Conservation (phyloP, 1,284 basidiomycete genomes). For the Trametes pubescens region DNA sequence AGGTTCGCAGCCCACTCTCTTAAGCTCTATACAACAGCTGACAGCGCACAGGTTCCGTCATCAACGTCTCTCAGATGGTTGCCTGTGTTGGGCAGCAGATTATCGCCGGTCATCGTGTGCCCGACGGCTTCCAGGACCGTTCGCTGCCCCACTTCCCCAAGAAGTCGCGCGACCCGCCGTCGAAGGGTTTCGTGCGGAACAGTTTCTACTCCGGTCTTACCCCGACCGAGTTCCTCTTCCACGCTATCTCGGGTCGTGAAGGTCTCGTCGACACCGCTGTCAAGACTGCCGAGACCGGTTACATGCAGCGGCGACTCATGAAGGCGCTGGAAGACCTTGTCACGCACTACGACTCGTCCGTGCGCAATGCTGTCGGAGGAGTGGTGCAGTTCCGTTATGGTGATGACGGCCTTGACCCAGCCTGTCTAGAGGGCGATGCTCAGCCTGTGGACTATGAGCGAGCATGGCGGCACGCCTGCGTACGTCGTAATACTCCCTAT, state of each 20-base stretch:
- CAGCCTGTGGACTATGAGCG: slow-evolving; percentile 91
- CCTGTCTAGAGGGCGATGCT: slow-evolving; percentile 94
- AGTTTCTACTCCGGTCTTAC: slow-evolving; percentile 96
- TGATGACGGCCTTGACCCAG: slow-evolving; percentile 97
- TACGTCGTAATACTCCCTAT: slow-evolving; percentile 48
- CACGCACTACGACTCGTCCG: slow-evolving; percentile 97
- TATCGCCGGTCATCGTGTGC: slow-evolving; percentile 97
- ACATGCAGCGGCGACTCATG: slow-evolving; percentile 99
- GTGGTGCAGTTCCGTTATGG: slow-evolving; percentile 99
- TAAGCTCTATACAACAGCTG: slow-evolving; percentile 5
- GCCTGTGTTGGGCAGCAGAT: slow-evolving; percentile 99
- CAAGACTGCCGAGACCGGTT: slow-evolving; percentile 99
- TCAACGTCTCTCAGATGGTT: slow-evolving; percentile 99
- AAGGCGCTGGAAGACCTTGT: slow-evolving; percentile 98
- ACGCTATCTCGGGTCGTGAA: slow-evolving; percentile 98
- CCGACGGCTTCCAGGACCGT: slow-evolving; percentile 99
- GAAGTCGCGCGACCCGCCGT: slow-evolving; percentile 96
- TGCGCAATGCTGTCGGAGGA: slow-evolving; percentile 94
- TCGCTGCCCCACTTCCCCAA: slow-evolving; percentile 99
- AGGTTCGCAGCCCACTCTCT: slow-evolving; percentile 55
- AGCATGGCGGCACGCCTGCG: slow-evolving; percentile 89
- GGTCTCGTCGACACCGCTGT: slow-evolving; percentile 99
- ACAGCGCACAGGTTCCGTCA: slow-evolving; percentile 82
- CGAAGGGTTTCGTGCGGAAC: slow-evolving; percentile 98
- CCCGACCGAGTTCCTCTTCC: slow-evolving; percentile 98